These are phyloP conservation scores for Aspergillus felis DNA, from an alignment of 2,329 filamentous ascomycete species.

Conservation along the genomic window DNA sequence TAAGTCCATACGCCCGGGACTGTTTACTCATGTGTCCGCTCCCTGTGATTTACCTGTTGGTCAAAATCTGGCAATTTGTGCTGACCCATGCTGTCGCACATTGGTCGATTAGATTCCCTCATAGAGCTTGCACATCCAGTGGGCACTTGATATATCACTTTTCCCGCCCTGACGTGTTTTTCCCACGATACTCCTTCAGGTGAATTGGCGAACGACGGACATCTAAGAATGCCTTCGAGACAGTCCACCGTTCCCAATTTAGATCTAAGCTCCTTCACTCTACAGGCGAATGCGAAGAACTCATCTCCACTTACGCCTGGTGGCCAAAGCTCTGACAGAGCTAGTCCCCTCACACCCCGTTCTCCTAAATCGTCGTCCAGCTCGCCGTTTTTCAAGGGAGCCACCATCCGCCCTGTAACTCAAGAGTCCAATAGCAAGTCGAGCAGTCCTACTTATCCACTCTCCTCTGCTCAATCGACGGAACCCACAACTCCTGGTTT, in stretches of 20 bases:
- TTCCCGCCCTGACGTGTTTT: constrained; percentile 1
- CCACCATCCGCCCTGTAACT: constrained; percentile 41
- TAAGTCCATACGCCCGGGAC: background rate
- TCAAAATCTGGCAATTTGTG: background rate
- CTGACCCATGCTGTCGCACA: background rate
- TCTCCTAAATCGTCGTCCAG: constrained; percentile 37
- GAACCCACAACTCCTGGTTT: constrained; percentile 39
- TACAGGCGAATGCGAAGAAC: constrained; percentile 26
- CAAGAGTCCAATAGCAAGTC: constrained; percentile 30
- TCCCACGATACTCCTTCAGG: background rate
- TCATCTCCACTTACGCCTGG: constrained; percentile 33
- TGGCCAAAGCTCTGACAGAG: constrained; percentile 32
- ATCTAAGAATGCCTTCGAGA: constrained; percentile 34
- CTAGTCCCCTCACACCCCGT: constrained; percentile 34
- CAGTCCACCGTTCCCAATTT: constrained; percentile 35
- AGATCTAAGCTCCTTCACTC: constrained; percentile 33
- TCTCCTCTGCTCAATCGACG: constrained; percentile 23
- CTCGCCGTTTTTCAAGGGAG: constrained; percentile 34
- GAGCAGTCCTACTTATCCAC: constrained; percentile 24
- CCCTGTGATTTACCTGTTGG: background rate
- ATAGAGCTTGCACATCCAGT: background rate
- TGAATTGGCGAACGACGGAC: constrained; percentile 7
- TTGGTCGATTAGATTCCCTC: background rate
- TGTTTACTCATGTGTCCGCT: background rate
- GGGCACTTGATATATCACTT: constrained; percentile 2